Conservation (phyloP, 2,329 filamentous ascomycete genomes). For the Trichoderma oligosporum region DNA sequence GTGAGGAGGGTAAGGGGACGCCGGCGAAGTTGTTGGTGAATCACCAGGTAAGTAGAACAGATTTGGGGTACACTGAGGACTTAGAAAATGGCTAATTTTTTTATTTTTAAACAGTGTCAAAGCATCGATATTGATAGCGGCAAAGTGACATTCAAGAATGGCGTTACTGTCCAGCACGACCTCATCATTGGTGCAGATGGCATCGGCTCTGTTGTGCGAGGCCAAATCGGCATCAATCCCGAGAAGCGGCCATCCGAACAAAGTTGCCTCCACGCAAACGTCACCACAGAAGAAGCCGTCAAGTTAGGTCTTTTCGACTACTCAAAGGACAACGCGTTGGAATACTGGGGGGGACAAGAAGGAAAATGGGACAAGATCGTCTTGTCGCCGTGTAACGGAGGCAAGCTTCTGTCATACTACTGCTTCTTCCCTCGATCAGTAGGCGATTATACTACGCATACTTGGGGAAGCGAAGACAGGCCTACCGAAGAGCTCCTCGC, state of each 20-base stretch:
- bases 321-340: constrained; percentile 55
- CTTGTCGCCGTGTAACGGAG: constrained; percentile 63
- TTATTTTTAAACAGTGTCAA: constrained; percentile 34
- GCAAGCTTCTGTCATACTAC: constrained; percentile 64
- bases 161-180: constrained; percentile 49
- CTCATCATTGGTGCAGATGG: constrained; percentile 63
- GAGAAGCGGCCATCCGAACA: constrained; percentile 57
- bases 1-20: constrained; percentile 48
- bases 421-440: constrained; percentile 59
- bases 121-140: constrained; percentile 51
- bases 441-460: constrained; percentile 58
- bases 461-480: constrained; percentile 52
- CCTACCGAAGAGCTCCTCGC: constrained; percentile 57
- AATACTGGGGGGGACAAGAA: constrained; percentile 68
- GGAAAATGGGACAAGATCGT: constrained; percentile 66
- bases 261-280: constrained; percentile 63
- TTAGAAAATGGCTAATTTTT: background rate
- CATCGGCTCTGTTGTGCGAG: constrained; percentile 62
- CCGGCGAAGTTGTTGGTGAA: constrained; percentile 55
- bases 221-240: constrained; percentile 59
- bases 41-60: constrained; percentile 41
- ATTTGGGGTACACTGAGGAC: no score
- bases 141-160: constrained; percentile 52
- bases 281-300: constrained; percentile 57
- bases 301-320: constrained; percentile 60